These are phyloP conservation scores for Venturia effusa DNA, from an alignment of 2,329 filamentous ascomycete genomes.

Conservation along the genomic window DNA sequence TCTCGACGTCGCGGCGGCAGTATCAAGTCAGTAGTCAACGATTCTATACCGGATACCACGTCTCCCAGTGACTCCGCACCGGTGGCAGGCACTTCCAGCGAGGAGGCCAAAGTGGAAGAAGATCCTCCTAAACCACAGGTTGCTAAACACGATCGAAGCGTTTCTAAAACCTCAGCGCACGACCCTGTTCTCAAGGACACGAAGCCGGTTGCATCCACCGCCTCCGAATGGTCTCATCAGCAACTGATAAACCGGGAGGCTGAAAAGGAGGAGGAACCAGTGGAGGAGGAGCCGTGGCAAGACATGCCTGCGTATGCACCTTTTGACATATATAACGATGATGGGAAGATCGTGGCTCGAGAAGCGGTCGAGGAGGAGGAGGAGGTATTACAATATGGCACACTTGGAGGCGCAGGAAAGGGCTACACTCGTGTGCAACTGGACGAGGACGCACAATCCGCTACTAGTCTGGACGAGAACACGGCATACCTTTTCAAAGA, in stretches of 20 bases:
- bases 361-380: slow-evolving; percentile 63
- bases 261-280: slow-evolving; percentile 35
- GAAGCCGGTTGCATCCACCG: slow-evolving; percentile 13
- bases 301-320: slow-evolving; percentile 87
- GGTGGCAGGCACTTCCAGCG: not conserved
- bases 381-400: slow-evolving; percentile 59
- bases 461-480: slow-evolving; percentile 94
- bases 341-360: slow-evolving; percentile 74
- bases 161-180: not conserved
- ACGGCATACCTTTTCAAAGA: slow-evolving; percentile 92
- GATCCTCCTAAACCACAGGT: not conserved
- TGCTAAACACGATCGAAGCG: not conserved
- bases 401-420: slow-evolving; percentile 79
- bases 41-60: not conserved
- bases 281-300: slow-evolving; percentile 71
- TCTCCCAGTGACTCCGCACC: not conserved
- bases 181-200: not conserved
- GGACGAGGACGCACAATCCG: slow-evolving; percentile 88
- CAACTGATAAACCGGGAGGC: slow-evolving; percentile 45
- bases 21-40: not conserved
- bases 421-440: slow-evolving; percentile 92
- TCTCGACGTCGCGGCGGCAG: not conserved
- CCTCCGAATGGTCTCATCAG: slow-evolving; percentile 90
- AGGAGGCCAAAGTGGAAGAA: not conserved
- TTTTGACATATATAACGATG: slow-evolving; percentile 93